These are phyloP conservation scores for Curvularia lunata DNA, from an alignment of 2,329 filamentous ascomycete species.

Conservation along the genomic window DNA sequence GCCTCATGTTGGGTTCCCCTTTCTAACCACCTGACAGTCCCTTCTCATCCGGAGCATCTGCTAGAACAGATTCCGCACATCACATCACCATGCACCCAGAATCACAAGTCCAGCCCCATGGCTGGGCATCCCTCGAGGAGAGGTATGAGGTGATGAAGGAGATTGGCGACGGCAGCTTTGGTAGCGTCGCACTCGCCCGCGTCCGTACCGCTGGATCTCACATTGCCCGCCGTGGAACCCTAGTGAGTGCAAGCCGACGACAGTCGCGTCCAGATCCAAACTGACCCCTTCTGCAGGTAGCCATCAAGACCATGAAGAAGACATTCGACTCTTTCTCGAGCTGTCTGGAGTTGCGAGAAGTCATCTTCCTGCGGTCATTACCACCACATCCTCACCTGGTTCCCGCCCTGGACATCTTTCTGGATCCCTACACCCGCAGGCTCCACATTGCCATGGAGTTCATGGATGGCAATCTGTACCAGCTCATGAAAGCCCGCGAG, in stretches of 20 bases:
- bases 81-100: slow-evolving; percentile 71
- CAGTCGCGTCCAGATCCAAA: slow-evolving; percentile 12
- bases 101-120: slow-evolving; percentile 74
- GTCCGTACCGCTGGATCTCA: slow-evolving; percentile 89
- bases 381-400: slow-evolving; percentile 90
- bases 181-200: slow-evolving; percentile 89
- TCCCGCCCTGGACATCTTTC: slow-evolving; percentile 96
- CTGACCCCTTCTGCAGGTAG: slow-evolving; percentile 68
- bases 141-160: slow-evolving; percentile 97
- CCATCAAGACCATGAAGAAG: slow-evolving; percentile 99
- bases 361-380: slow-evolving; percentile 91
- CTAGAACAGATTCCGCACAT: slow-evolving; percentile 17
- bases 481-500: slow-evolving; percentile 97
- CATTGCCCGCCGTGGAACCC: slow-evolving; percentile 85
- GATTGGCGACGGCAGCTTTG: slow-evolving; percentile 98
- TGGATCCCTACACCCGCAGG: slow-evolving; percentile 94
- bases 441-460: slow-evolving; percentile 99
- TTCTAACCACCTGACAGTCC: slow-evolving; percentile 26
- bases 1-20: not conserved
- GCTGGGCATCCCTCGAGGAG: slow-evolving; percentile 78
- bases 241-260: slow-evolving; percentile 67
- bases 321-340: slow-evolving; percentile 90
- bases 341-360: slow-evolving; percentile 92
- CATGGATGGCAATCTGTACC: slow-evolving; percentile 99
- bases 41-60: slow-evolving; percentile 18